These are phyloP conservation scores for Lecanicillium sp. DNA, from an alignment of 2,329 filamentous ascomycete species.

Conservation along the genomic window DNA sequence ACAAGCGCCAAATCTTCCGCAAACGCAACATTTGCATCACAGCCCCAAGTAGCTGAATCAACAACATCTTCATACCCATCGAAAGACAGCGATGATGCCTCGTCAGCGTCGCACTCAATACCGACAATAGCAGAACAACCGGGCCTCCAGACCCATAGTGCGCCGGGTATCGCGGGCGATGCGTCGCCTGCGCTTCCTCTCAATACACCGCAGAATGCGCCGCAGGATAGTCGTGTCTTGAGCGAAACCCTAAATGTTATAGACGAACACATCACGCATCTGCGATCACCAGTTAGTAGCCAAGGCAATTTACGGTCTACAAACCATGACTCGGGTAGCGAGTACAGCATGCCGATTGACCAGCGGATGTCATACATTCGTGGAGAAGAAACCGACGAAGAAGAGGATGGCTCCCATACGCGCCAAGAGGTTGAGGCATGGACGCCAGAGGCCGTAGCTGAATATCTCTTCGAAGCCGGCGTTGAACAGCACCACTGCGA, in stretches of 20 bases:
- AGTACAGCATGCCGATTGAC: slow-evolving; percentile 74
- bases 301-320: slow-evolving; percentile 35
- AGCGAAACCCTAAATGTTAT: slow-evolving; percentile 94
- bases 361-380: slow-evolving; percentile 84
- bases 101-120: slow-evolving; percentile 21
- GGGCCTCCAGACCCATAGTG: slow-evolving; percentile 10
- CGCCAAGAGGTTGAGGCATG: slow-evolving; percentile 68
- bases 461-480: slow-evolving; percentile 76
- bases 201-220: slow-evolving; percentile 32
- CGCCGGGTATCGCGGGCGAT: slow-evolving; percentile 19
- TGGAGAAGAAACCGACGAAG: slow-evolving; percentile 90
- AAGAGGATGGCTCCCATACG: slow-evolving; percentile 67
- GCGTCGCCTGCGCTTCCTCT: slow-evolving; percentile 26
- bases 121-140: slow-evolving; percentile 16
- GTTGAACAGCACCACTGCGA: slow-evolving; percentile 88
- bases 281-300: slow-evolving; percentile 50
- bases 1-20: slow-evolving; percentile 1
- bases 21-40: neutral
- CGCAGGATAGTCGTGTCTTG: slow-evolving; percentile 61
- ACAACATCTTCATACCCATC: slow-evolving; percentile 15
- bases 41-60: slow-evolving; percentile 2
- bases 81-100: neutral
- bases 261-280: slow-evolving; percentile 90
- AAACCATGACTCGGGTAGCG: slow-evolving; percentile 73
- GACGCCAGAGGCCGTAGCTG: slow-evolving; percentile 75